Evolutionary conservation across 2,329 filamentous ascomycete genomes (phyloP), one percentile per base, ranked within the genome.

Genomic region (Aurifilum marmelostoma): DNA sequence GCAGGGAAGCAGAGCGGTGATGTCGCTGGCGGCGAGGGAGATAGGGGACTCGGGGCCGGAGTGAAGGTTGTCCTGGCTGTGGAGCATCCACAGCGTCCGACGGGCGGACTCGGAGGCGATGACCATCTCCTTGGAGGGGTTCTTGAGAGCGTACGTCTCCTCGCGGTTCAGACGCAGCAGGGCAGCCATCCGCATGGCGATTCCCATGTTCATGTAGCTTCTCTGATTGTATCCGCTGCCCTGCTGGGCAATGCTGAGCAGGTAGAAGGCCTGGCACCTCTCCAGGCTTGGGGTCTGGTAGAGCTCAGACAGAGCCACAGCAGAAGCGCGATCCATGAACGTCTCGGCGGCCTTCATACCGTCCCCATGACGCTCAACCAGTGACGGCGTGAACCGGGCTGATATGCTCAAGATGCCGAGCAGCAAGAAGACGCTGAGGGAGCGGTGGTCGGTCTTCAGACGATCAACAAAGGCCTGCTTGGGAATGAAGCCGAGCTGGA

Each of bases 401-500:
- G 86, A 87, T 66, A 88, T 82, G 73, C 85, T 85, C 39, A 89
- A 81, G 63, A 89, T 83, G 69, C 83, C 81, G 14, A 88, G 78
- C 27, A 88, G 78, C 32, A 88, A 79, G 69, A 89, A 89, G 27
- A 84, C 79, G 75, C 83, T 86, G 72, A 86, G 79, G n/a, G 83
- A 83, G 18, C 79, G 79, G 37, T 80, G 79, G 66, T 86, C 80
- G 4, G 80, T 80, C 52, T 78, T 79, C n/a, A 89, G 77, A 8
- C 80, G 79, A 32, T 81, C 77, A 1, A 81, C 78, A 65, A 88
- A 87, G 64, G 81, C 77, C 32, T 83, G 79, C 75, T 86, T 87
- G 6, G 83, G 84, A 43, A 88, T 84, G 73, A 89, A 89, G 32
- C 87, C 84, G 8, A 88, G 82, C 75, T 89, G 87, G 71, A 88